Percentiles rank a stretch among this genome's conserved stretches.
Evolutionary conservation across 768 basidiomycete genomes (phyloP).

Genomic region (Boletus fagicola): DNA sequence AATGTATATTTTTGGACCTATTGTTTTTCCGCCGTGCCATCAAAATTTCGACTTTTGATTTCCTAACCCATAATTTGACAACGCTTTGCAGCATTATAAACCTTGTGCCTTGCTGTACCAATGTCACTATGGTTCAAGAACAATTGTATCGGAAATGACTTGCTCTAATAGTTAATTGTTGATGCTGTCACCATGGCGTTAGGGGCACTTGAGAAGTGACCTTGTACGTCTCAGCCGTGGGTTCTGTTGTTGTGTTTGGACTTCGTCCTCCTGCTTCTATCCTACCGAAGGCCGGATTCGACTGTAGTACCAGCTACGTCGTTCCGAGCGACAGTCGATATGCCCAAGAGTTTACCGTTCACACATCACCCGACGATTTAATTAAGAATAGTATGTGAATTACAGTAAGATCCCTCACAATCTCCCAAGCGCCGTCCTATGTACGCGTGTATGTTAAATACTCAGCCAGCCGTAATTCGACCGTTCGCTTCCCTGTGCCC

Average conservation of each 20-base stretch:
- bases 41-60: slow-evolving; percentile 9
- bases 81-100: slow-evolving; percentile 9
- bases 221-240: background rate
- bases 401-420: no score
- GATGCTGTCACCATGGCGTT: background rate
- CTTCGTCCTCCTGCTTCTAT: background rate
- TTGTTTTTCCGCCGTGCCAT: background rate
- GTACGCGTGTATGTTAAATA: background rate
- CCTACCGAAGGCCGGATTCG: background rate
- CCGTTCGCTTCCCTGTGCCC: background rate
- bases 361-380: background rate
- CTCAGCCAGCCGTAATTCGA: background rate
- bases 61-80: slow-evolving; percentile 12
- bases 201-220: background rate
- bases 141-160: background rate
- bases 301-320: background rate
- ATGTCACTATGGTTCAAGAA: background rate
- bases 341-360: background rate
- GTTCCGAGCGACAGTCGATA: background rate
- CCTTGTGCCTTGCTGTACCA: background rate
- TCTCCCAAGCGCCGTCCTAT: background rate
- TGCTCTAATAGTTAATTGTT: background rate
- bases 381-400: background rate
- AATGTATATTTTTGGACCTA: background rate
- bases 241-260: background rate